Conservation (phyloP, 208 protist species). For the Acanthamoeba quina region DNA sequence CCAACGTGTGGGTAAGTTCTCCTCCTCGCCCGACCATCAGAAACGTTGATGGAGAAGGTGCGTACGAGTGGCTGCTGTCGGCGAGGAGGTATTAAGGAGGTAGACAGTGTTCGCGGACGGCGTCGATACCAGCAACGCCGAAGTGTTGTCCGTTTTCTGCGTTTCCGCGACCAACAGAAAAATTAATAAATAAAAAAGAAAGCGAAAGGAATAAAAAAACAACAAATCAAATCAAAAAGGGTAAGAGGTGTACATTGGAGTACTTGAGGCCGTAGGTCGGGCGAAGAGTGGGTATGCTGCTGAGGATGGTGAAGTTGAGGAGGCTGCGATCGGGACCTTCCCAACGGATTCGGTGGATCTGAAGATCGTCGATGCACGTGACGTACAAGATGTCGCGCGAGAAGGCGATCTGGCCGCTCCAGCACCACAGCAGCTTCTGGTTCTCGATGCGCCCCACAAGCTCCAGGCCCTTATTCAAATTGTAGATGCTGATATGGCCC, state of each 20-base stretch:
- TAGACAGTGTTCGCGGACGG: constrained; percentile 12
- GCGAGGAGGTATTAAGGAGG: not conserved
- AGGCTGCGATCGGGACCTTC: not conserved
- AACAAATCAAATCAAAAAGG: not conserved
- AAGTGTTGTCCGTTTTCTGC: constrained; percentile 1
- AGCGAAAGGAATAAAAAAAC: not conserved
- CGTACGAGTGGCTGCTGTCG: not conserved
- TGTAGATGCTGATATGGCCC: constrained; percentile 17
- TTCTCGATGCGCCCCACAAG: not conserved
- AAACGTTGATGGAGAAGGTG: not conserved
- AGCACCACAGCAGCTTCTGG: constrained; percentile 1
- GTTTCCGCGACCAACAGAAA: not conserved
- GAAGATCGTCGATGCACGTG: constrained; percentile 8
- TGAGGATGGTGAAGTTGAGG: constrained; percentile 26
- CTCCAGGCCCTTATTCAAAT: not conserved
- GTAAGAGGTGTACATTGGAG: not conserved
- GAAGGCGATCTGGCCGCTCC: constrained; percentile 2
- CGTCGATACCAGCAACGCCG: not conserved
- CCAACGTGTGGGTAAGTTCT: not conserved
- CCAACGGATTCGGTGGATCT: constrained; percentile 25
- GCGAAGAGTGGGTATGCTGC: not conserved
- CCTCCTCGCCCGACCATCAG: not conserved
- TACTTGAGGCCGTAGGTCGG: constrained; percentile 46
- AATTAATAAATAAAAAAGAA: not conserved
- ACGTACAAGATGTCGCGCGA: not conserved